Evolutionary conservation across 345 rosid species (phyloP), one percentile per base, ranked within the genome.

Genomic region (Salix brachista): DNA sequence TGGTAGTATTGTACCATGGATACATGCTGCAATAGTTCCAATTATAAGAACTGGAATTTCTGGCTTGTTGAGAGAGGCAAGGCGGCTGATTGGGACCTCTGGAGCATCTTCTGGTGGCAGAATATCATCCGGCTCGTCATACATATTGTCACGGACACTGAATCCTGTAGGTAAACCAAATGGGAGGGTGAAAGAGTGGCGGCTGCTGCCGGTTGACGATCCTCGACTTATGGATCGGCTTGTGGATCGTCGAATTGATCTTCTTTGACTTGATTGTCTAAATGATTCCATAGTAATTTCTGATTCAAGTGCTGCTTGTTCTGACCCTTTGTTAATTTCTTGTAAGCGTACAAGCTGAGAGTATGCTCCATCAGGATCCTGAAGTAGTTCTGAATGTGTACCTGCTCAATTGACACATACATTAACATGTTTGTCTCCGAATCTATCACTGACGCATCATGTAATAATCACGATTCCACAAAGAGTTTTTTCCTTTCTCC

Each of bases 291-390:
- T 0, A 8, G 75, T 30, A 37, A 77, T 25, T 52, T 81, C 84
- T 50, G 68, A 36, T 62, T 77, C 76, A 18, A 23, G 36, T 70
- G 67, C 70, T 61, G 41, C 71, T 60, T 79, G 77, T 48, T 78
- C 81, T n/a, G 79, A 71, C 64, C 71, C 87, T 65, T 74, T 79
- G 67, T 80, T 87, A 21, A 83, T 28, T 73, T 92, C 96, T 69
- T 92, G 98, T 64, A 92, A 86, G 34, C 90, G 82, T 72, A 92
- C 83, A 52, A 94, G 96, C 82, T 86, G 98, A 13, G 90, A 82
- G 71, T 92, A 92, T n/a, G 93, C 94, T 83, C 98, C 98, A 16
- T 92, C 86, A 0, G 90, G 84, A 82, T 90, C 87, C 82, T 39
- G 77, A 71, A 87, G 77, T n/a, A 94, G 73, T 75, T 89, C 90